phyloP scores from a whole-genome alignment of 129 eudicot genomes.

The Daucus carota region DNA sequence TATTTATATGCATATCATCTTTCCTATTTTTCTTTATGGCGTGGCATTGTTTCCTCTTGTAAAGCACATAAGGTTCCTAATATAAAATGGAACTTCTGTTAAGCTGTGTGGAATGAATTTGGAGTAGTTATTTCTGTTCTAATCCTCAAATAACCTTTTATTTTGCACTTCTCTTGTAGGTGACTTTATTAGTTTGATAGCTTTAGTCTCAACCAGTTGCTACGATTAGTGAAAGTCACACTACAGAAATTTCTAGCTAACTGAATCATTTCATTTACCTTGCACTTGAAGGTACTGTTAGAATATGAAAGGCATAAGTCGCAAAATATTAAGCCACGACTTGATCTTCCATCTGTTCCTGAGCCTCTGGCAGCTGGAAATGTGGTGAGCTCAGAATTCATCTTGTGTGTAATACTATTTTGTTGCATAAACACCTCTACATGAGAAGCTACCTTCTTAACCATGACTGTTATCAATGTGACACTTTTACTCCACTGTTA shows the following conservation, averaged over 20 bases:
- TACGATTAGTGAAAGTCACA: background rate
- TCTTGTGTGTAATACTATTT: background rate
- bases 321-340: slow-evolving; percentile 62
- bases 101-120: too few relatives aligned
- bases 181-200: background rate
- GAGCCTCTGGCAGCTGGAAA: slow-evolving; percentile 55
- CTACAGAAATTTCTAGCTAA: too few relatives aligned
- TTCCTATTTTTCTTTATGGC: too few relatives aligned
- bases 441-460: too few relatives aligned
- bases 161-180: background rate
- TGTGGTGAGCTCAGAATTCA: slow-evolving; percentile 40
- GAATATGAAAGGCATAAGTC: slow-evolving; percentile 71
- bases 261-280: background rate
- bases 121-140: too few relatives aligned
- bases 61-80: too few relatives aligned
- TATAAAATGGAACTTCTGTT: too few relatives aligned
- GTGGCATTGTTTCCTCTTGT: too few relatives aligned
- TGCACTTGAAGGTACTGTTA: slow-evolving; percentile 54
- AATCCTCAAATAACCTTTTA: background rate
- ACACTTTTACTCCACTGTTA: too few relatives aligned
- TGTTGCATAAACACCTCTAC: too few relatives aligned
- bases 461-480: too few relatives aligned
- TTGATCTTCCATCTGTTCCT: slow-evolving; percentile 41
- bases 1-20: too few relatives aligned
- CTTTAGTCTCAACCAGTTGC: background rate